A percentile compares a stretch with the other conserved stretches of the same genome.
These are phyloP conservation scores for Tricholomella constricta DNA, from an alignment of 768 basidiomycete species.

Conservation along the genomic window DNA sequence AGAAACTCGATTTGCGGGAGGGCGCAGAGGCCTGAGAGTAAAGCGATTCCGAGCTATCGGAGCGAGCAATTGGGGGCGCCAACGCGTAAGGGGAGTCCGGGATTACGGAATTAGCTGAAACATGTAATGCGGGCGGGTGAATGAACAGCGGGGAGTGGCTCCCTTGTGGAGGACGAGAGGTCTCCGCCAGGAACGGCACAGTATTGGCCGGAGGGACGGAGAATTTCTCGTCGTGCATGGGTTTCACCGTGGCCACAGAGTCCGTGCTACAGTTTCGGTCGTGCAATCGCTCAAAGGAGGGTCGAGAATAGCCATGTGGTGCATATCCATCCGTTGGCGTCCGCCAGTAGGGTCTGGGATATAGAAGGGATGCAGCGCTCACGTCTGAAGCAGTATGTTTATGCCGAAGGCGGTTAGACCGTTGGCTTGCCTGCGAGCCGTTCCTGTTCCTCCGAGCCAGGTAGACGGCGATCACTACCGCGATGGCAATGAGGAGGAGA, in stretches of 20 bases:
- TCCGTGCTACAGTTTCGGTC: slow-evolving; percentile 2
- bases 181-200: neutral
- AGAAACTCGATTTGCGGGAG: neutral
- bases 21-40: slow-evolving; percentile 15
- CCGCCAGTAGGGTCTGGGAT: neutral
- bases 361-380: slow-evolving; percentile 4
- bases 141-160: slow-evolving; percentile 1
- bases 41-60: slow-evolving; percentile 11
- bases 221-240: neutral
- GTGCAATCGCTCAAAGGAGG: neutral
- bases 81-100: neutral
- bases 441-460: neutral
- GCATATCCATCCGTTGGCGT: neutral
- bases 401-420: neutral
- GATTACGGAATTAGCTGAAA: neutral
- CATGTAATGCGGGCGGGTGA: neutral
- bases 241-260: neutral
- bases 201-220: neutral
- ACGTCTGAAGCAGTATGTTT: neutral
- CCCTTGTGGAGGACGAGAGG: neutral
- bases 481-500: neutral
- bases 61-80: neutral
- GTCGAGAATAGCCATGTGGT: neutral
- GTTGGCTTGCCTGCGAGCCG: neutral
- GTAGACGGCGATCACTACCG: neutral